Conservation (phyloP, 306 rosid species). For the Sphenostylis stenocarpa region DNA sequence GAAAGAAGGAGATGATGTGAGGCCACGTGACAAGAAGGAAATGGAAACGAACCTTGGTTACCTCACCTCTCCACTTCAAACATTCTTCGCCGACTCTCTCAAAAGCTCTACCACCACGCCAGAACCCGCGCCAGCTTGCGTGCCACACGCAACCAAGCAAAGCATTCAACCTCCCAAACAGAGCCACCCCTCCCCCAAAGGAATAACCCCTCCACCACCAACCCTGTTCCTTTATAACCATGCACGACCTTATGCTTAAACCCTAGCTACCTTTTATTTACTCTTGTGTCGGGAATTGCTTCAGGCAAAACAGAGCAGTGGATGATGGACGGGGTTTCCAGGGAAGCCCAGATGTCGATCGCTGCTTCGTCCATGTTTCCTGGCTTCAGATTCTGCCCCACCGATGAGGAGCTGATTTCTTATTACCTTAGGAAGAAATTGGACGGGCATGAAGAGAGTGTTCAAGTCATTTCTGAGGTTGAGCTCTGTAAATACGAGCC, state of each 20-base stretch:
- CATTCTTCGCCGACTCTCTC: constrained; percentile 33
- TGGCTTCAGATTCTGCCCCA: constrained; percentile 91
- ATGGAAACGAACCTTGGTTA: constrained; percentile 25
- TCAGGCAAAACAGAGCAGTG: not conserved
- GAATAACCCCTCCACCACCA: not conserved
- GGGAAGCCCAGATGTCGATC: constrained; percentile 63
- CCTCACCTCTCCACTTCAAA: constrained; percentile 12
- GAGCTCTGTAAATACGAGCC: constrained; percentile 89
- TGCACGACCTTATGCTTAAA: not conserved
- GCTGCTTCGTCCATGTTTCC: constrained; percentile 84
- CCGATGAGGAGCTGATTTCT: constrained; percentile 86
- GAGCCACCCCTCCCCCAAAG: not conserved
- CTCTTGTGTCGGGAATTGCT: not conserved
- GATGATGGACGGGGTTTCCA: constrained; percentile 40
- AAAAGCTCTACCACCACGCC: not conserved
- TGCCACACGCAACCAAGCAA: constrained; percentile 31
- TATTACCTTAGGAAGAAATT: constrained; percentile 76
- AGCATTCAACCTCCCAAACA: not conserved
- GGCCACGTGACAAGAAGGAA: constrained; percentile 30
- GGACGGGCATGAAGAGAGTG: constrained; percentile 57
- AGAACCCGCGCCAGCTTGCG: not conserved
- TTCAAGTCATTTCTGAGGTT: constrained; percentile 76
- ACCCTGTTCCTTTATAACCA: not conserved
- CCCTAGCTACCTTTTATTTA: not conserved
- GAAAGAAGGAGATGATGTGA: not conserved